These are phyloP conservation scores for Pisolithus microcarpus DNA, from an alignment of 768 basidiomycete species.

Conservation along the genomic window DNA sequence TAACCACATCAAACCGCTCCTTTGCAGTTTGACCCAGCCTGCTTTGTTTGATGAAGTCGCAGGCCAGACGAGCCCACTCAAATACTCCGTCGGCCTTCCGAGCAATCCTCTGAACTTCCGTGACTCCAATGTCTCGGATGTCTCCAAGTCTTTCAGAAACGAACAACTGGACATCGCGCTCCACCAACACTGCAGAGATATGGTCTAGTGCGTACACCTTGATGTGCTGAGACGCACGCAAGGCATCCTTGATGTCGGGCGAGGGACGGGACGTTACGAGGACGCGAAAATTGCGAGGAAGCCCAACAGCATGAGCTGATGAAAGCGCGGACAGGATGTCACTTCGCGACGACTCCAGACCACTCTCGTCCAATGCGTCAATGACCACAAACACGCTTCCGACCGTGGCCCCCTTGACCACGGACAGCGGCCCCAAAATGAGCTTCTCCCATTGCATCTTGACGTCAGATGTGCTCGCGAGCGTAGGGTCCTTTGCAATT, in stretches of 20 bases:
- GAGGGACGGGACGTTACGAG: slow-evolving; percentile 6
- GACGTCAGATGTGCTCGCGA: background rate
- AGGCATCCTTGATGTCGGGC: background rate
- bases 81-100: background rate
- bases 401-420: slow-evolving; percentile 1
- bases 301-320: background rate
- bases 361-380: slow-evolving; percentile 18
- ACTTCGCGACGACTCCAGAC: background rate
- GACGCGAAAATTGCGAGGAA: slow-evolving; percentile 5
- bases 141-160: background rate
- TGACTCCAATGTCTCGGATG: background rate
- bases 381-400: slow-evolving; percentile 20
- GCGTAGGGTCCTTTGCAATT: background rate
- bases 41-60: background rate
- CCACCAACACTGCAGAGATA: background rate
- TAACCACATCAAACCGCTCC: background rate
- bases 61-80: slow-evolving; percentile 4
- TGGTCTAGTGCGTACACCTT: background rate
- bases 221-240: background rate
- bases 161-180: background rate
- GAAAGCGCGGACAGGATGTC: slow-evolving; percentile 9
- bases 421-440: slow-evolving; percentile 8
- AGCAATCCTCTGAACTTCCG: background rate
- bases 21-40: background rate
- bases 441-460: slow-evolving; percentile 12